A percentile compares a stretch with the other conserved stretches of the same genome.
phyloP scores from a whole-genome alignment of 306 rosid genomes.

The Inga leiocalycina region DNA sequence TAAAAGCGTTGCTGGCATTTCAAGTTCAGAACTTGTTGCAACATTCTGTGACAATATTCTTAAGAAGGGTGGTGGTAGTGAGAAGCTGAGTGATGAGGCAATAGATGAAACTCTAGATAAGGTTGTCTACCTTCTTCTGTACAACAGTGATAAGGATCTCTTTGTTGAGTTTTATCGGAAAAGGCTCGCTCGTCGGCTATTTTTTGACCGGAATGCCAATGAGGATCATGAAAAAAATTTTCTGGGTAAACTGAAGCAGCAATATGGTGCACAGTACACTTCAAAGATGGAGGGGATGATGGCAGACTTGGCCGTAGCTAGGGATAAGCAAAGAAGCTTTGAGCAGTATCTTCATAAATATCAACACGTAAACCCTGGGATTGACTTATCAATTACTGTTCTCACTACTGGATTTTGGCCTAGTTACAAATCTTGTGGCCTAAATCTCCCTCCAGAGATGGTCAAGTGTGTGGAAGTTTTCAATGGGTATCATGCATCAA shows the following conservation, averaged over 20 bases:
- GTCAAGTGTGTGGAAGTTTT: constrained; percentile 13
- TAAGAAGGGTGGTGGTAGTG: constrained; percentile 35
- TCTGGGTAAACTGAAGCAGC: constrained; percentile 57
- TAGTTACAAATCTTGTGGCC: constrained; percentile 61
- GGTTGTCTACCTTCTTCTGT: constrained; percentile 58
- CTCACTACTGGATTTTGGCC: constrained; percentile 34
- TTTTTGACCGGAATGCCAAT: constrained; percentile 60
- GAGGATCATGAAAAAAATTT: constrained; percentile 63
- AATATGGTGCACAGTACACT: constrained; percentile 62
- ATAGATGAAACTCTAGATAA: constrained; percentile 64
- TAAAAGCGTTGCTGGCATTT: neutral
- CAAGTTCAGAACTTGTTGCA: neutral
- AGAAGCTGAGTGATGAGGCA: constrained; percentile 63
- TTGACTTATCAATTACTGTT: constrained; percentile 52
- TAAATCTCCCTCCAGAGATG: constrained; percentile 64
- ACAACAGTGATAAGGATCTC: constrained; percentile 59
- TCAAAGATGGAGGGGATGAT: constrained; percentile 38
- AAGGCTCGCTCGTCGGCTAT: constrained; percentile 63
- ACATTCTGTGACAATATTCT: neutral
- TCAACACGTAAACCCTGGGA: constrained; percentile 43
- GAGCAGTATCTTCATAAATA: constrained; percentile 49
- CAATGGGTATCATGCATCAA: neutral
- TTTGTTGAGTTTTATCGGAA: constrained; percentile 59
- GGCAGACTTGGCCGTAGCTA: constrained; percentile 59
- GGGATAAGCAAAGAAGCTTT: constrained; percentile 53